These are phyloP conservation scores for Trichoderma cornu-damae DNA, from an alignment of 2,329 filamentous ascomycete genomes.

Conservation along the genomic window DNA sequence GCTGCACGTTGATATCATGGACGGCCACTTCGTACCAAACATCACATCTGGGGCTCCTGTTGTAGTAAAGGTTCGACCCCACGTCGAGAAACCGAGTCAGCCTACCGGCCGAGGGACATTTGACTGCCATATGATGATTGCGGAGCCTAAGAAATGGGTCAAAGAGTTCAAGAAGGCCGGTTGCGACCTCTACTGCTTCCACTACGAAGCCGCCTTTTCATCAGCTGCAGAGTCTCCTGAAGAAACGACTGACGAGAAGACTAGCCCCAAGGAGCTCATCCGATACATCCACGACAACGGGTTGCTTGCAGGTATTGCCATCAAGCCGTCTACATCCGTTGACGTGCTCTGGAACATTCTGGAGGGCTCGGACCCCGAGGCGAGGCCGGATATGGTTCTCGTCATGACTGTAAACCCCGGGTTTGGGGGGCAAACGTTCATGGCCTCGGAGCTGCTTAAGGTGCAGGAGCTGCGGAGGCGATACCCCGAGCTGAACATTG, in stretches of 20 bases:
- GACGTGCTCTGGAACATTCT: slow-evolving; percentile 90
- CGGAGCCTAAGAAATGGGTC: slow-evolving; percentile 99
- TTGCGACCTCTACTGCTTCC: slow-evolving; percentile 99
- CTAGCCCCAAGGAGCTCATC: slow-evolving; percentile 78
- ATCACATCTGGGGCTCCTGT: slow-evolving; percentile 95
- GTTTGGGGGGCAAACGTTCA: slow-evolving; percentile 98
- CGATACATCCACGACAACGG: slow-evolving; percentile 84
- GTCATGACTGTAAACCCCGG: slow-evolving; percentile 98
- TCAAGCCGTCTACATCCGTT: slow-evolving; percentile 87
- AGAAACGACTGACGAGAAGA: slow-evolving; percentile 62
- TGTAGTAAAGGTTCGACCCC: slow-evolving; percentile 84
- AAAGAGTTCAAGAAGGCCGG: slow-evolving; percentile 90
- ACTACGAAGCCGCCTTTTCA: slow-evolving; percentile 94
- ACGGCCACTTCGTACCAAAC: slow-evolving; percentile 98
- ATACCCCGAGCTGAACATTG: slow-evolving; percentile 92
- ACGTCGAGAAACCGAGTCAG: slow-evolving; percentile 69
- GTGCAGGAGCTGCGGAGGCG: slow-evolving; percentile 74
- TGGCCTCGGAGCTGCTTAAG: slow-evolving; percentile 92
- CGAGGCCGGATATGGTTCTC: slow-evolving; percentile 94
- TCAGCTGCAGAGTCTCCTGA: slow-evolving; percentile 78
- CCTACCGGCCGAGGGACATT: slow-evolving; percentile 82
- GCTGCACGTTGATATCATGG: slow-evolving; percentile 95
- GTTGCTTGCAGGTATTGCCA: slow-evolving; percentile 87
- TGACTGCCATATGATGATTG: slow-evolving; percentile 99
- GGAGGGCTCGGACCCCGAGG: slow-evolving; percentile 64